phyloP scores from a whole-genome alignment of 2,329 filamentous ascomycete species.

The Cercospora beticola region DNA sequence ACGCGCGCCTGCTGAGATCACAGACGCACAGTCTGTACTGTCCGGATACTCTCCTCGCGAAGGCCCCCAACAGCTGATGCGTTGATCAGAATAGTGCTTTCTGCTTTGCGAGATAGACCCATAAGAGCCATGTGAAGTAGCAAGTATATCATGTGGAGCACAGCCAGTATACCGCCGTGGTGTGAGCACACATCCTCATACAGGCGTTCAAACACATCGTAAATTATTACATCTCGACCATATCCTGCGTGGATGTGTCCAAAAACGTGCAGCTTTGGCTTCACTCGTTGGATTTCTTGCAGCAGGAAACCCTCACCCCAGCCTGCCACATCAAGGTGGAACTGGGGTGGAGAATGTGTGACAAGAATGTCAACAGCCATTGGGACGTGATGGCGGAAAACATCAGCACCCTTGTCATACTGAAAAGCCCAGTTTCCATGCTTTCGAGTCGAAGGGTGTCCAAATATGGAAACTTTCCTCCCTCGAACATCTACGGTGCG shows the following conservation, averaged over 20 bases:
- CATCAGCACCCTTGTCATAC: conserved; percentile 38
- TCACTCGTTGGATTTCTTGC: conserved; percentile 35
- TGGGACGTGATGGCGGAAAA: conserved; percentile 21
- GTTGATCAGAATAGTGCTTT: background rate
- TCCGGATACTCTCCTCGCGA: no score
- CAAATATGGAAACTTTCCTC: conserved; percentile 68
- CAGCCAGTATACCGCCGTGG: background rate
- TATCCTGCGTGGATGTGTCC: conserved; percentile 43
- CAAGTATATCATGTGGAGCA: background rate
- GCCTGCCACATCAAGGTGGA: conserved; percentile 42
- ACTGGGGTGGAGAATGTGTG: conserved; percentile 43
- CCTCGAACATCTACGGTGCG: no score
- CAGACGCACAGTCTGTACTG: no score
- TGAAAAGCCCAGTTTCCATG: conserved; percentile 57
- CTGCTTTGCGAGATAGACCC: background rate
- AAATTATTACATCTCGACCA: no score
- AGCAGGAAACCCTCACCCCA: conserved; percentile 24
- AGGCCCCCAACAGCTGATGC: background rate
- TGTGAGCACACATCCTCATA: conserved; percentile 54
- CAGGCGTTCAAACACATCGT: conserved; percentile 64
- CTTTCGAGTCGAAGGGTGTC: conserved; percentile 66
- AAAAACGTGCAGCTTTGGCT: conserved; percentile 42
- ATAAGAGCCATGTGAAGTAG: background rate
- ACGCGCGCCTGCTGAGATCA: no score
- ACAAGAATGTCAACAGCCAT: conserved; percentile 41